phyloP scores from a whole-genome alignment of 176 grass and related monocot genomes.

The Olyra latifolia region DNA sequence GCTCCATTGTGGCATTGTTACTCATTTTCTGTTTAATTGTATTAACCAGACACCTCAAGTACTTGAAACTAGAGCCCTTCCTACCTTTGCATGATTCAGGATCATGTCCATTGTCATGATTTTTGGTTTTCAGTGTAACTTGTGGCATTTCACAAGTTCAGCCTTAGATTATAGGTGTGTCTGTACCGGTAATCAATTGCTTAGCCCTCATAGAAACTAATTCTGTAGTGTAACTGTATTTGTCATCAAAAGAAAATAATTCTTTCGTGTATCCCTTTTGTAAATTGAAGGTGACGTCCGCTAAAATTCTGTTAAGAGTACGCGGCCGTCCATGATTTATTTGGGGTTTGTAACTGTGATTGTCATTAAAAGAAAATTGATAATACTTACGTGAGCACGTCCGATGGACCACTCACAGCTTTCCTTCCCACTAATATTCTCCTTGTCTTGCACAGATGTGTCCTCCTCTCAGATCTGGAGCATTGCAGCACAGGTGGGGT shows the following conservation, averaged over 20 bases:
- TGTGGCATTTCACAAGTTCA: conserved; percentile 15
- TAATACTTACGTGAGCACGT: too few species aligned
- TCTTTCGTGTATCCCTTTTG: conserved; percentile 15
- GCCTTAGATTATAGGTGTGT: conserved; percentile 37
- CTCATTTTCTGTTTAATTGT: conserved; percentile 9
- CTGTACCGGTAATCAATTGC: conserved; percentile 4
- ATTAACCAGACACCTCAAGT: conserved; percentile 14
- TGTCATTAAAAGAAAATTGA: too few species aligned
- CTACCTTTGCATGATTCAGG: conserved; percentile 13
- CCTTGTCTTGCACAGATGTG: too few species aligned
- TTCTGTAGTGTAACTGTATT: conserved; percentile 21
- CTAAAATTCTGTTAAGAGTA: not conserved
- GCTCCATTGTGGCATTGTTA: conserved; percentile 7
- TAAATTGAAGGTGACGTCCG: conserved; percentile 6
- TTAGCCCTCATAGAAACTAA: not conserved
- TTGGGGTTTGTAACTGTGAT: too few species aligned
- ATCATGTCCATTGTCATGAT: not conserved
- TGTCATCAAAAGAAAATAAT: conserved; percentile 6
- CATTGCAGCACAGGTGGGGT: too few species aligned
- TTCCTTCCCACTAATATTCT: too few species aligned
- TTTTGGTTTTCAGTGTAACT: conserved; percentile 30
- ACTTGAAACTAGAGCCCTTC: not conserved
- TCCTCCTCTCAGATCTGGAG: too few species aligned
- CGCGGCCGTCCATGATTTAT: too few species aligned
- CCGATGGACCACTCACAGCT: too few species aligned